These are phyloP conservation scores for Podila epicladia DNA, from an alignment of 192 early-diverging fungal genomes.

Conservation along the genomic window DNA sequence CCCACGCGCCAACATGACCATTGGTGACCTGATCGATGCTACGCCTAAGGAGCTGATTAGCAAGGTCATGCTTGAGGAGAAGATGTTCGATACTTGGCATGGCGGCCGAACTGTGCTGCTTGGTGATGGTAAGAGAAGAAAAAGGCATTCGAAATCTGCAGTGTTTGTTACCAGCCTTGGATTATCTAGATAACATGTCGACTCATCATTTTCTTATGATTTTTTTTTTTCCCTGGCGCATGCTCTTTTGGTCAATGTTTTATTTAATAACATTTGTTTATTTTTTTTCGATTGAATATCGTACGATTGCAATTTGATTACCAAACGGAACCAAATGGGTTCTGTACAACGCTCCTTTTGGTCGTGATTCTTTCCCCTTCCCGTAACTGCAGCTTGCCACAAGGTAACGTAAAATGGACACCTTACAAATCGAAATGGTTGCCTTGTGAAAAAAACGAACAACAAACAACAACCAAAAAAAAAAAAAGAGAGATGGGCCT, in stretches of 20 bases:
- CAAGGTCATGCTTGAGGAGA: constrained; percentile 8
- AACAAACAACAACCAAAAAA: too few species aligned
- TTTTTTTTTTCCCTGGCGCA: neutral
- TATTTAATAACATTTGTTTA: too few species aligned
- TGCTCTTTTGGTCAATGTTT: too few species aligned
- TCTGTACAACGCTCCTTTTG: too few species aligned
- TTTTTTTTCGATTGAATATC: too few species aligned
- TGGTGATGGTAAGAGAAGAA: constrained; percentile 6
- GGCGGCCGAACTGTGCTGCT: neutral
- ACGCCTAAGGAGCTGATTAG: neutral
- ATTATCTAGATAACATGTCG: too few species aligned
- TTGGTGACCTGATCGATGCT: neutral
- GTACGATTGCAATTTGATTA: too few species aligned
- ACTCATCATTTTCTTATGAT: too few species aligned
- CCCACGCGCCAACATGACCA: constrained; percentile 1
- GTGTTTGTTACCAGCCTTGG: neutral
- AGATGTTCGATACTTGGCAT: neutral
- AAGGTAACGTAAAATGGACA: constrained; percentile 13
- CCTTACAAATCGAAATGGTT: neutral
- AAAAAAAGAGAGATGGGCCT: too few species aligned
- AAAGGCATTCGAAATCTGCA: neutral
- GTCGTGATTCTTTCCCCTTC: too few species aligned
- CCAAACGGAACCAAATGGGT: too few species aligned
- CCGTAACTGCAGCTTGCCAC: constrained; percentile 12
- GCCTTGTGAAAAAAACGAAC: neutral